Evolutionary conservation across 257 asterid genomes (phyloP).

Genomic region (Solanum appendiculatum): DNA sequence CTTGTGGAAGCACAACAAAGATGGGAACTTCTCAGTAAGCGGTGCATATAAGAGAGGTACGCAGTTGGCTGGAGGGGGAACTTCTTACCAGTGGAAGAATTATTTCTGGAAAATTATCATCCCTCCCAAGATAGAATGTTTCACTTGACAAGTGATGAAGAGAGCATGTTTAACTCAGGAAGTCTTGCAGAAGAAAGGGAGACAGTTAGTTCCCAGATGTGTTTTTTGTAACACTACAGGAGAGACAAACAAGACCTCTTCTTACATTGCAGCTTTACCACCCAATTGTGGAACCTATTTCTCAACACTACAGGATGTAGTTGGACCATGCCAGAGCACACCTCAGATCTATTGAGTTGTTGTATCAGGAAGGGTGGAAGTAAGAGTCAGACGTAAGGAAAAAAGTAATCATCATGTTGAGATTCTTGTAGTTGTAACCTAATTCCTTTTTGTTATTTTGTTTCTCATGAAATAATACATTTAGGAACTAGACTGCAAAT

Average conservation of each 20-base stretch:
- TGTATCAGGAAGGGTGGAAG: background rate
- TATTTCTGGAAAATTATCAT: background rate
- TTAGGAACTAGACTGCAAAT: background rate
- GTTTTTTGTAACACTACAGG: background rate
- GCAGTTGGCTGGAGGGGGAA: background rate
- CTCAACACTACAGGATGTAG: background rate
- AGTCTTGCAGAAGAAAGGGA: background rate
- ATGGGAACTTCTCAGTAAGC: background rate
- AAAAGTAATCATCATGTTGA: background rate
- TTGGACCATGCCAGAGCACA: background rate
- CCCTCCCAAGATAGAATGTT: background rate
- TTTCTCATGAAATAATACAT: background rate
- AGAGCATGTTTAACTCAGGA: background rate
- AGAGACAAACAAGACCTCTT: background rate
- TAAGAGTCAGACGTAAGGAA: background rate
- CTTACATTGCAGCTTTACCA: background rate
- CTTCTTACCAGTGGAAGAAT: background rate
- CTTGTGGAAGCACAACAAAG: background rate
- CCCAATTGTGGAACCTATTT: background rate
- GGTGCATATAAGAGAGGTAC: background rate
- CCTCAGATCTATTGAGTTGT: background rate
- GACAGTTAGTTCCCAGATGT: background rate
- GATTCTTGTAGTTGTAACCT: background rate
- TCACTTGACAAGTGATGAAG: background rate
- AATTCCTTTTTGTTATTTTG: background rate